These are phyloP conservation scores for Pleoardoris graminearum DNA, from an alignment of 2,329 filamentous ascomycete genomes.

Conservation along the genomic window DNA sequence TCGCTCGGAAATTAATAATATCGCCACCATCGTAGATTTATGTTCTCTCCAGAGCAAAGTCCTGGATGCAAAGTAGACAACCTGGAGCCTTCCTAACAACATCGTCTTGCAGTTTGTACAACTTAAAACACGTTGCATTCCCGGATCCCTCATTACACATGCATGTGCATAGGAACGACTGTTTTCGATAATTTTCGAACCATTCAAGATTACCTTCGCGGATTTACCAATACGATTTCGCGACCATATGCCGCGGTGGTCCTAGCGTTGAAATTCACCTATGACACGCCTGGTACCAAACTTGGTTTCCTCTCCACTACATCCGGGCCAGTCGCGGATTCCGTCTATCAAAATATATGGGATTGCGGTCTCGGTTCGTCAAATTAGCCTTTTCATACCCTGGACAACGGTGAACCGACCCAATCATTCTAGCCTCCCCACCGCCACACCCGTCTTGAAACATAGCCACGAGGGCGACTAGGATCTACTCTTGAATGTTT, in stretches of 20 bases:
- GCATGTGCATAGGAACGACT: not conserved
- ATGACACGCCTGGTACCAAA: slow-evolving; percentile 14
- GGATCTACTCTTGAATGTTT: slow-evolving; percentile 20
- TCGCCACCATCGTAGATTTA: slow-evolving; percentile 33
- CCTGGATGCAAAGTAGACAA: slow-evolving; percentile 11
- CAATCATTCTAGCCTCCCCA: slow-evolving; percentile 19
- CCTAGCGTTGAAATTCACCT: slow-evolving; percentile 3
- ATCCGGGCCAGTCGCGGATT: slow-evolving; percentile 26
- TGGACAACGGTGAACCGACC: slow-evolving; percentile 14
- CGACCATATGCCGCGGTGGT: slow-evolving; percentile 11
- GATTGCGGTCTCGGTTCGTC: slow-evolving; percentile 12
- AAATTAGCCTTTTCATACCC: slow-evolving; percentile 18
- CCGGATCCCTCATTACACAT: not conserved
- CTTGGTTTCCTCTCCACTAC: slow-evolving; percentile 16
- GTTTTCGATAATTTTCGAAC: too few species aligned
- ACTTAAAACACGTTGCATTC: not conserved
- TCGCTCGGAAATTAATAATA: slow-evolving; percentile 27
- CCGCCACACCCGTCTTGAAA: slow-evolving; percentile 32
- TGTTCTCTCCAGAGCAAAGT: slow-evolving; percentile 35
- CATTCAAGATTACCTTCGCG: too few species aligned
- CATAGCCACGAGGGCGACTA: slow-evolving; percentile 20
- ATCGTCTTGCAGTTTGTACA: too few species aligned
- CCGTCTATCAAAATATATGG: slow-evolving; percentile 31
- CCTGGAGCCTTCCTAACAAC: too few species aligned
- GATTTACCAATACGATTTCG: too few species aligned